phyloP scores from a whole-genome alignment of 1,284 basidiomycete genomes.

The Caloboletus firmus region DNA sequence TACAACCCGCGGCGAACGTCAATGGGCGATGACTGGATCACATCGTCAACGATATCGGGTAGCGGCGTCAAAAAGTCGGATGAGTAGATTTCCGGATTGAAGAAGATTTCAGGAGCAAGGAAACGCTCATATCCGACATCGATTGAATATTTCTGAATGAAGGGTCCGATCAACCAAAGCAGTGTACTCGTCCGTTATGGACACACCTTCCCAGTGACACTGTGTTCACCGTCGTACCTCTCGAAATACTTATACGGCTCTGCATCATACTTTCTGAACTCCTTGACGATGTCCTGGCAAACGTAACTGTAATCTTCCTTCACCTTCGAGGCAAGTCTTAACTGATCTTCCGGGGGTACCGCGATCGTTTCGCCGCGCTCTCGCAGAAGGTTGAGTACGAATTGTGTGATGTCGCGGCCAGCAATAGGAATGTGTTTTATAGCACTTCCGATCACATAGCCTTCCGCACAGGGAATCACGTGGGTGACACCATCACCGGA shows the following conservation, averaged over 20 bases:
- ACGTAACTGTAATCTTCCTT: slow-evolving; percentile 99
- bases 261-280: slow-evolving; percentile 97
- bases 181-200: not conserved
- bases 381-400: slow-evolving; percentile 94
- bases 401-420: slow-evolving; percentile 95
- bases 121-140: slow-evolving; percentile 99
- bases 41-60: slow-evolving; percentile 94
- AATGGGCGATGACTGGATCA: slow-evolving; percentile 95
- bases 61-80: slow-evolving; percentile 98
- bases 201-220: slow-evolving; percentile 85
- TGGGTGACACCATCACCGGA: slow-evolving; percentile 99
- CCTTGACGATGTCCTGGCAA: slow-evolving; percentile 98
- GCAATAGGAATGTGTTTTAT: slow-evolving; percentile 99
- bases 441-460: slow-evolving; percentile 98
- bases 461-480: slow-evolving; percentile 95
- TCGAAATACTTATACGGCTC: slow-evolving; percentile 98
- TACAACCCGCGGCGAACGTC: slow-evolving; percentile 93
- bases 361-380: slow-evolving; percentile 90
- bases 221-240: slow-evolving; percentile 90
- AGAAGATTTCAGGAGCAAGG: slow-evolving; percentile 98
- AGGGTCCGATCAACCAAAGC: not conserved
- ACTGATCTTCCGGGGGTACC: slow-evolving; percentile 96
- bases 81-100: slow-evolving; percentile 98
- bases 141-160: slow-evolving; percentile 75
- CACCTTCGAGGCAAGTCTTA: slow-evolving; percentile 90